Percentiles rank a stretch among this genome's conserved stretches.
Conservation (phyloP, 176 grass and related monocot species). For the Calamus simplicifolius region DNA sequence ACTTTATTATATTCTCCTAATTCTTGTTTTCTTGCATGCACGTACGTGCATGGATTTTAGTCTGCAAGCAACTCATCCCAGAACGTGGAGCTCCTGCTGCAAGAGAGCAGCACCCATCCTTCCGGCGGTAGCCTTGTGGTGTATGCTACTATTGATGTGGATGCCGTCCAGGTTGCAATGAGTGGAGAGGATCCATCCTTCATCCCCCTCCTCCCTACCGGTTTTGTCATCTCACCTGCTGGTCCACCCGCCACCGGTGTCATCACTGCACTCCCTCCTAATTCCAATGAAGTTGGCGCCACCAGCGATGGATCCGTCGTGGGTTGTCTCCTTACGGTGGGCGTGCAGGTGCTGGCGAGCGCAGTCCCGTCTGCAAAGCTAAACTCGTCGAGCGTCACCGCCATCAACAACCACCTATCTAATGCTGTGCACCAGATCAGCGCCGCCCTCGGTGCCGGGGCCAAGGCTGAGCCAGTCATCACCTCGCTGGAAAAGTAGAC, state of each 20-base stretch:
- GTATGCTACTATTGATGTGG: constrained; percentile 72
- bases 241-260: constrained; percentile 14
- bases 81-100: constrained; percentile 93
- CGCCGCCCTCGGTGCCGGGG: constrained; percentile 36
- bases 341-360: constrained; percentile 15
- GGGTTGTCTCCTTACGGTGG: constrained; percentile 43
- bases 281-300: neutral
- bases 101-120: constrained; percentile 91
- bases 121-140: constrained; percentile 70
- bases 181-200: constrained; percentile 84
- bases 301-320: constrained; percentile 4
- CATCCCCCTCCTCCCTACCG: constrained; percentile 78
- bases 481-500: constrained; percentile 10
- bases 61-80: constrained; percentile 93
- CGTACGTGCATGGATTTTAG: constrained; percentile 28
- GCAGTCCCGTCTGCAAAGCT: constrained; percentile 83
- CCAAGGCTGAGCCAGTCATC: neutral
- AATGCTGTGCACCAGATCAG: constrained; percentile 81
- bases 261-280: constrained; percentile 10
- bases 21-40: neutral
- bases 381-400: constrained; percentile 73
- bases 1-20: no score
- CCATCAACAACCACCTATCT: constrained; percentile 84
- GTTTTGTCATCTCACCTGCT: constrained; percentile 75
- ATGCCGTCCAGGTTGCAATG: constrained; percentile 88